Base-by-base conservation (phyloP, 106 monocot species). In the Dendrobium officinale region DNA sequence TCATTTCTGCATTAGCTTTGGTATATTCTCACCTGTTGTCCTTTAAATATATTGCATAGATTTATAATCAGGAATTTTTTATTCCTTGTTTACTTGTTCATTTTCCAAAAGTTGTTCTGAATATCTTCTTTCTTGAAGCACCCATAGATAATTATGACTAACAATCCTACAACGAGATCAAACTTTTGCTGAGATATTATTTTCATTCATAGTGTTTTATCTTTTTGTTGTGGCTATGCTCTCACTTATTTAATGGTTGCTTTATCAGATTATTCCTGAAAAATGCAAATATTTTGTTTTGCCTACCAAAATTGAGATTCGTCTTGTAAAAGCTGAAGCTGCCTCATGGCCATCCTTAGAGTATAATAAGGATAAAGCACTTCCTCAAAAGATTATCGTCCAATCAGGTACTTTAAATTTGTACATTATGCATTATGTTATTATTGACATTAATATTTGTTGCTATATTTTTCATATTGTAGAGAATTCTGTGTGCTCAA, bases 301-400 rank as follows among this genome's bases (percentile, higher is more conserved):
- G 44, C 44, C 80, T 43, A 70, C 95, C 22, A 95, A 95, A 84
- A 86, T 95, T 80, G 95, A 95, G 77, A 84, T 95, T 2, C 90
- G 81, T 24, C 90, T 95, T 70, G 73, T 75, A 8, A 95, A 95
- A 88, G 90, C 87, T 59, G 90, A 95, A 48, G 4, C 88, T 3
- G 80, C 87, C 29, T 67, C 88, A 81, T 95, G 95, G 95, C 84
- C 90, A 82, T 84, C 92, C 68, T 79, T 95, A 44, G 92, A 95
- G 79, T 92, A 80, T 72, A 84, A 44, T 72, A 72, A 81, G 45
- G 83, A 80, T 8, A 86, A 80, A 73, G 55, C 70, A n/a, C 70
- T 86, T 40, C 56, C 80, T 17, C 86, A 87, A 72, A 95, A 86
- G 73, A 77, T 82, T 22, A 86, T 64, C 77, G 45, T 68, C n/a